These are phyloP conservation scores for Fusarium sp. DNA, from an alignment of 2,329 filamentous ascomycete species.

Conservation along the genomic window DNA sequence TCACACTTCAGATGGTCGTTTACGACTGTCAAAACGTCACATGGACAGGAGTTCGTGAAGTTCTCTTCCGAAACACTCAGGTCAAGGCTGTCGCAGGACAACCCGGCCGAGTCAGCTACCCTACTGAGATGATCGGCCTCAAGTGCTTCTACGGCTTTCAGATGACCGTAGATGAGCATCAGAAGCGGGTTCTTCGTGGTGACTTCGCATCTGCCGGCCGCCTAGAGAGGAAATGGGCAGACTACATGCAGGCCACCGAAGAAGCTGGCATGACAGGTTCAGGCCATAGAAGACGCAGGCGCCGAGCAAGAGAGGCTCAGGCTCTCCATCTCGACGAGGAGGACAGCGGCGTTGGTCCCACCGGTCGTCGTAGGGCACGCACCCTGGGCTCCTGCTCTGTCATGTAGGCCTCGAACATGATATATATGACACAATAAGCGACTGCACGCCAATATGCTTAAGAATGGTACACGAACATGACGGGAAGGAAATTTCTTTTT, in stretches of 20 bases:
- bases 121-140: constrained; percentile 83
- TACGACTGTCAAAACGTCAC: constrained; percentile 95
- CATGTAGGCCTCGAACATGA: constrained; percentile 66
- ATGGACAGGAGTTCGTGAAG: constrained; percentile 90
- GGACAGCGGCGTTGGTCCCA: constrained; percentile 66
- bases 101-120: constrained; percentile 66
- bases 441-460: constrained; percentile 7
- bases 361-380: constrained; percentile 71
- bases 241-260: constrained; percentile 93
- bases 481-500: constrained; percentile 4
- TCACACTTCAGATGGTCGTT: constrained; percentile 81
- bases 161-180: constrained; percentile 94
- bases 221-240: constrained; percentile 92
- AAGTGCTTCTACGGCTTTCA: constrained; percentile 98
- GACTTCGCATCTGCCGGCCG: constrained; percentile 80
- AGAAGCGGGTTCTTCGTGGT: constrained; percentile 83
- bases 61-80: constrained; percentile 87
- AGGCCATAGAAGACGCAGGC: constrained; percentile 76
- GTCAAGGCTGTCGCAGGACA: constrained; percentile 66
- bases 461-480: constrained; percentile 12
- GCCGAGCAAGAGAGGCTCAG: constrained; percentile 85
- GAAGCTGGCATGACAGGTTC: constrained; percentile 79
- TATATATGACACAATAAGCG: constrained; percentile 7
- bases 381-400: constrained; percentile 72
- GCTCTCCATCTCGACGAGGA: constrained; percentile 85